These are phyloP conservation scores for Funneliformis caledonium DNA, from an alignment of 371 early-diverging fungal genomes.

Conservation along the genomic window DNA sequence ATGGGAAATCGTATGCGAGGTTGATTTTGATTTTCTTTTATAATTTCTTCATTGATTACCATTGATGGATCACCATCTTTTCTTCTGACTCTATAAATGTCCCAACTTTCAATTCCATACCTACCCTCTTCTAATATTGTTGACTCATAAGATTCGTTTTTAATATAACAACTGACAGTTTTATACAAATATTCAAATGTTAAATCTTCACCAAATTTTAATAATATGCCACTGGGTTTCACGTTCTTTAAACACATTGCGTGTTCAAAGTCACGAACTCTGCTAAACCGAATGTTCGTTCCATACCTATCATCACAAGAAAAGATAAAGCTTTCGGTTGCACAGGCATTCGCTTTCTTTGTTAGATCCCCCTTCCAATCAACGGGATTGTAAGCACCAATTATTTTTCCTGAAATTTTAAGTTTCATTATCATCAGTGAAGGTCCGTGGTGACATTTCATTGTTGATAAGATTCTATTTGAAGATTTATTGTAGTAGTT, in stretches of 20 bases:
- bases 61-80: not conserved
- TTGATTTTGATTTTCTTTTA: no score
- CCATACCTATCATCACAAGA: constrained; percentile 14
- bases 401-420: constrained; percentile 6
- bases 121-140: not conserved
- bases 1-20: no score
- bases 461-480: not conserved
- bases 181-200: not conserved
- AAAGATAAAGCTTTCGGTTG: constrained; percentile 16
- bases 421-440: constrained; percentile 30
- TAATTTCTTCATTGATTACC: not conserved
- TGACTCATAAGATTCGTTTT: not conserved
- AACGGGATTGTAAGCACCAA: constrained; percentile 20
- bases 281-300: not conserved
- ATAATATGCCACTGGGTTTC: not conserved
- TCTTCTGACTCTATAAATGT: constrained; percentile 15
- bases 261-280: constrained; percentile 4
- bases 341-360: no score
- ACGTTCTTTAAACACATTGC: not conserved
- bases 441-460: constrained; percentile 12
- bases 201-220: constrained; percentile 25
- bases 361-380: constrained; percentile 3
- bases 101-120: not conserved
- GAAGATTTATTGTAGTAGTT: constrained; percentile 6
- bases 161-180: not conserved